These are phyloP conservation scores for Thraustotheca clavata DNA, from an alignment of 352 stramenopile genomes.

Conservation along the genomic window DNA sequence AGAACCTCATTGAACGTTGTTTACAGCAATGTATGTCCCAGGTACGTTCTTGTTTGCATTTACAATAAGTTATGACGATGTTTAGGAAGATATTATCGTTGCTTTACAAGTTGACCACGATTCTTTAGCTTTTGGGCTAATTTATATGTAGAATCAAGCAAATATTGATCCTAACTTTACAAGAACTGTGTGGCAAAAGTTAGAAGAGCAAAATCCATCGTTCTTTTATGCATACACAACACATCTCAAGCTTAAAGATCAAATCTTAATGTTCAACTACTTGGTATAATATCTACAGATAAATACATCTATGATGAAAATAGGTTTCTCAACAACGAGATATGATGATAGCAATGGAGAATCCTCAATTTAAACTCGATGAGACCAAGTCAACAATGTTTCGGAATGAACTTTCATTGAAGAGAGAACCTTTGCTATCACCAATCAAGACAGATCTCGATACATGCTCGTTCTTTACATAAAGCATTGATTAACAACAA, in stretches of 20 bases:
- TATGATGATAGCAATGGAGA: not conserved
- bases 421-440: conserved; percentile 40
- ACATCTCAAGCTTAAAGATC: conserved; percentile 82
- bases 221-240: conserved; percentile 85
- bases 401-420: too few relatives aligned
- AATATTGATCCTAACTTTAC: conserved; percentile 82
- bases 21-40: conserved; percentile 88
- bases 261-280: conserved; percentile 89
- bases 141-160: conserved; percentile 55
- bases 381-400: too few relatives aligned
- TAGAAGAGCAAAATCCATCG: conserved; percentile 84
- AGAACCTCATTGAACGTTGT: conserved; percentile 87
- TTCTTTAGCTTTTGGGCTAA: conserved; percentile 36
- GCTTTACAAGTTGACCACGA: conserved; percentile 24
- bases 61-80: not conserved
- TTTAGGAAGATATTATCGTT: conserved; percentile 32
- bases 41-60: conserved; percentile 26
- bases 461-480: conserved; percentile 81
- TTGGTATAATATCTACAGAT: conserved; percentile 37
- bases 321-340: conserved; percentile 21
- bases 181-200: conserved; percentile 85
- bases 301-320: not conserved
- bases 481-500: conserved; percentile 18
- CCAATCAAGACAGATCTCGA: conserved; percentile 81
- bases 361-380: not conserved